Percentiles rank a stretch among this genome's conserved stretches.
Evolutionary conservation across 2,329 filamentous ascomycete genomes (phyloP).

Genomic region (Calonectria hongkongensis): DNA sequence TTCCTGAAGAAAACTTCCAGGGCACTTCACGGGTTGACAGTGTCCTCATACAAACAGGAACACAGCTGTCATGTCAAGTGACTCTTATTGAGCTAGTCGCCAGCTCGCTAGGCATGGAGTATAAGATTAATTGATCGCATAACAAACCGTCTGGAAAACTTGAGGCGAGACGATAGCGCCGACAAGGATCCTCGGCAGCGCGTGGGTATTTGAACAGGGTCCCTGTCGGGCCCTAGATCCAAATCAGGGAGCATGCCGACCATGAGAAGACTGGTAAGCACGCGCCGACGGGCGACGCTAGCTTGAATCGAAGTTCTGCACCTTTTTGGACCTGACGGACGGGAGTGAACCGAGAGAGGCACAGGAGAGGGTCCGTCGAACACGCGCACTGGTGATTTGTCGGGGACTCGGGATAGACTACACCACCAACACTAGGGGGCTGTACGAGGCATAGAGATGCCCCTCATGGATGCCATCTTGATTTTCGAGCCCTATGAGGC

Average conservation of each 20-base stretch:
- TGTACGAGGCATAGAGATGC: constrained; percentile 33
- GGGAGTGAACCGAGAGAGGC: constrained; percentile 33
- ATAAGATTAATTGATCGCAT: constrained; percentile 49
- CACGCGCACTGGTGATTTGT: constrained; percentile 25
- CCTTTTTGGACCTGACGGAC: constrained; percentile 25
- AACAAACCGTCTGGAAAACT: constrained; percentile 32
- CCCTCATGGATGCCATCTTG: constrained; percentile 33
- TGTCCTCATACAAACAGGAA: constrained; percentile 36
- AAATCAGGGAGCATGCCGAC: constrained; percentile 50
- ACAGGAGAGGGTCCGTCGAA: constrained; percentile 29
- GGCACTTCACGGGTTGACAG: constrained; percentile 35
- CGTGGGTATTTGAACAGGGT: constrained; percentile 44
- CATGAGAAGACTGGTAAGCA: constrained; percentile 46
- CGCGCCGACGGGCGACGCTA: constrained; percentile 48
- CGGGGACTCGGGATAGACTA: constrained; percentile 28
- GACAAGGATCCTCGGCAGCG: constrained; percentile 47
- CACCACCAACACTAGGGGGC: constrained; percentile 8
- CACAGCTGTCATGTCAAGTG: constrained; percentile 37
- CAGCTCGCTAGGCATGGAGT: constrained; percentile 31
- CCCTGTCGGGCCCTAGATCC: constrained; percentile 47
- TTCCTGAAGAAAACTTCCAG: constrained; percentile 20
- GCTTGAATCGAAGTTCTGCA: constrained; percentile 35
- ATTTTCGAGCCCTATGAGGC: constrained; percentile 45
- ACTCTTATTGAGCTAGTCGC: constrained; percentile 39
- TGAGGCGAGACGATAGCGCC: constrained; percentile 46